Evolutionary conservation across 225 moss, liverwort and hornwort genomes (phyloP).

Genomic region (Pseudoscleropodium purum): DNA sequence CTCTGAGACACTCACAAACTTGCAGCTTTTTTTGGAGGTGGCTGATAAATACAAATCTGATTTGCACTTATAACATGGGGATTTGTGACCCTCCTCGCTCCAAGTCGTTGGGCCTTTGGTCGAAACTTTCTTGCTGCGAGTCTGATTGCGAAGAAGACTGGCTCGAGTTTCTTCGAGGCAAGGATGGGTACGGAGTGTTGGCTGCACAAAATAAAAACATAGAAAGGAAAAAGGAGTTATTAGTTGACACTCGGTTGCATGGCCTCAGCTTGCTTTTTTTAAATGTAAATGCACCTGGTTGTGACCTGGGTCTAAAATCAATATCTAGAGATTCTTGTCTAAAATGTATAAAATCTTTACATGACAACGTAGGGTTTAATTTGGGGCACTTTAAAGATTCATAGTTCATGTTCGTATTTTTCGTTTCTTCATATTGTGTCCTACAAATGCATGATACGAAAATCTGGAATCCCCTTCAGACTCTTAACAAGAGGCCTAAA

Average conservation of each 20-base stretch:
- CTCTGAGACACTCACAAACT: not conserved
- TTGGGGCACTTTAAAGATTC: not conserved
- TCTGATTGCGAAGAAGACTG: not conserved
- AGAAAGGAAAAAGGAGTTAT: not conserved
- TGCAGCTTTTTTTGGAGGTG: not conserved
- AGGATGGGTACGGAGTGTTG: slow-evolving; percentile 3
- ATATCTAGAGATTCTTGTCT: not conserved
- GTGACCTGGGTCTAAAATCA: not conserved
- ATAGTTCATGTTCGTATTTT: no score
- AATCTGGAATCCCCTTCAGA: not conserved
- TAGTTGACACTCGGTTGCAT: not conserved
- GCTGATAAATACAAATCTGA: not conserved
- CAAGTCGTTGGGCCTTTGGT: not conserved
- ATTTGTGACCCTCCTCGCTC: slow-evolving; percentile 25
- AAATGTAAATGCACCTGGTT: not conserved
- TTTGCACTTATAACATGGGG: not conserved
- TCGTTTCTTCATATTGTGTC: not conserved
- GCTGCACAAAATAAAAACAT: not conserved
- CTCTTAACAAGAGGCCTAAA: not conserved
- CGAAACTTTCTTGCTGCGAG: not conserved
- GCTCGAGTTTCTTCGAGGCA: not conserved
- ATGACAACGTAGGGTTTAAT: not conserved
- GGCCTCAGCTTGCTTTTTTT: not conserved
- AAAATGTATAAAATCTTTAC: not conserved
- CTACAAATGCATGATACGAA: not conserved